Evolutionary conservation across 2,329 filamentous ascomycete genomes (phyloP).

Genomic region (Pseudonectria buxi): DNA sequence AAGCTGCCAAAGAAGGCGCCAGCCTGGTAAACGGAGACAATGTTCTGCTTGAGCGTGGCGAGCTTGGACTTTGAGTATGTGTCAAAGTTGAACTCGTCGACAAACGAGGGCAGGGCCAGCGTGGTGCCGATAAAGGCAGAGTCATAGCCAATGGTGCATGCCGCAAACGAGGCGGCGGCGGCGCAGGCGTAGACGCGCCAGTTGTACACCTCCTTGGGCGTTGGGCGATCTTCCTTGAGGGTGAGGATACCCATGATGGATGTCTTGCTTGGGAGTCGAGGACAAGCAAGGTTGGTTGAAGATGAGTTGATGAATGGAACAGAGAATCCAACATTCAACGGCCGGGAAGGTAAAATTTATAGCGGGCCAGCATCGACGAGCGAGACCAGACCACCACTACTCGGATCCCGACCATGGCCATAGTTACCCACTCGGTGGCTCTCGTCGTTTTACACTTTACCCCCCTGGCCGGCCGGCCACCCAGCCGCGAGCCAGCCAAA

Average conservation of each 20-base stretch:
- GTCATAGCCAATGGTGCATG: slow-evolving; percentile 56
- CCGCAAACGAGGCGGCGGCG: slow-evolving; percentile 47
- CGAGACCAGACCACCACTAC: too few relatives aligned
- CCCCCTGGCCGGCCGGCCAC: too few relatives aligned
- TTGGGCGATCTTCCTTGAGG: slow-evolving; percentile 50
- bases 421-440: too few relatives aligned
- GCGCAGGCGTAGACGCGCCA: slow-evolving; percentile 53
- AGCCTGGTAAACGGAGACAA: slow-evolving; percentile 75
- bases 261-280: background rate
- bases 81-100: slow-evolving; percentile 58
- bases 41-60: slow-evolving; percentile 62
- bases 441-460: too few relatives aligned
- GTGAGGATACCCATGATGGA: slow-evolving; percentile 39
- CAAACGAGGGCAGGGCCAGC: slow-evolving; percentile 63
- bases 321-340: background rate
- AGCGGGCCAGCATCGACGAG: background rate
- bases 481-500: too few relatives aligned
- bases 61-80: slow-evolving; percentile 40
- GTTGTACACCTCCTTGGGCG: slow-evolving; percentile 52
- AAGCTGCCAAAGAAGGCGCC: slow-evolving; percentile 79
- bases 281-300: too few relatives aligned
- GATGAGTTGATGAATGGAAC: background rate
- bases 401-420: too few relatives aligned
- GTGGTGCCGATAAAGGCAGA: slow-evolving; percentile 76
- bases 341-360: background rate